These are phyloP conservation scores for Westerdykella ornata DNA, from an alignment of 2,329 filamentous ascomycete species.

Conservation along the genomic window DNA sequence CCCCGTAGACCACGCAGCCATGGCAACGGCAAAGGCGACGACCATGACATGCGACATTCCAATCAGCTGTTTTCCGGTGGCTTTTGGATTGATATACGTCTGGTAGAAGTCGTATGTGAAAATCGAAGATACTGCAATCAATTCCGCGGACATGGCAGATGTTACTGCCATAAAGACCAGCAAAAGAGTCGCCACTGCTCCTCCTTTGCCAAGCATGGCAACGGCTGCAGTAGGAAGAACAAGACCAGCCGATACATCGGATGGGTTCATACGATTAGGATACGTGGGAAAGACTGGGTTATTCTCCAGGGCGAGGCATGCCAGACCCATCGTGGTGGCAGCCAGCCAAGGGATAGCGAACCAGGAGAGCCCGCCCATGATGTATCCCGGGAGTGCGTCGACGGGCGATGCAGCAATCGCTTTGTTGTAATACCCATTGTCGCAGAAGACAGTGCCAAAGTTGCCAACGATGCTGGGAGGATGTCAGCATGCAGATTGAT, in stretches of 20 bases:
- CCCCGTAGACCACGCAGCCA: slow-evolving; percentile 71
- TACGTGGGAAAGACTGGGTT: slow-evolving; percentile 66
- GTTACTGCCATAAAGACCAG: slow-evolving; percentile 90
- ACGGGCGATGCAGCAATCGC: slow-evolving; percentile 83
- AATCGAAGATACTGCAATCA: slow-evolving; percentile 84
- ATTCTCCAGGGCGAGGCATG: slow-evolving; percentile 71
- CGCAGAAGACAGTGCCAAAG: slow-evolving; percentile 76
- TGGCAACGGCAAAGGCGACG: slow-evolving; percentile 66
- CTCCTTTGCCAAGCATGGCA: slow-evolving; percentile 72
- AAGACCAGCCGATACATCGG: slow-evolving; percentile 73
- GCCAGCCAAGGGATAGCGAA: slow-evolving; percentile 89
- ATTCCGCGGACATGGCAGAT: slow-evolving; percentile 70
- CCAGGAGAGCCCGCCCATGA: slow-evolving; percentile 80
- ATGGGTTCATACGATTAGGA: slow-evolving; percentile 62
- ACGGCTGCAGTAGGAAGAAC: slow-evolving; percentile 82
- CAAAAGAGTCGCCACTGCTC: slow-evolving; percentile 69
- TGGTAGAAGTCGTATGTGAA: slow-evolving; percentile 85
- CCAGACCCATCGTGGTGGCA: slow-evolving; percentile 81
- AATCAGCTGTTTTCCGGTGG: slow-evolving; percentile 69
- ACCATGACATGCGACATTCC: slow-evolving; percentile 71
- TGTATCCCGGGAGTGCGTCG: slow-evolving; percentile 79
- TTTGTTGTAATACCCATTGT: slow-evolving; percentile 88
- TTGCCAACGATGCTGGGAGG: slow-evolving; percentile 61
- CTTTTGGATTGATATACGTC: slow-evolving; percentile 73
- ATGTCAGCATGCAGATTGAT: too few relatives aligned